A percentile compares a stretch with the other conserved stretches of the same genome.
Conservation (phyloP, 768 basidiomycete species). For the Rhizopogon vesiculosus region DNA sequence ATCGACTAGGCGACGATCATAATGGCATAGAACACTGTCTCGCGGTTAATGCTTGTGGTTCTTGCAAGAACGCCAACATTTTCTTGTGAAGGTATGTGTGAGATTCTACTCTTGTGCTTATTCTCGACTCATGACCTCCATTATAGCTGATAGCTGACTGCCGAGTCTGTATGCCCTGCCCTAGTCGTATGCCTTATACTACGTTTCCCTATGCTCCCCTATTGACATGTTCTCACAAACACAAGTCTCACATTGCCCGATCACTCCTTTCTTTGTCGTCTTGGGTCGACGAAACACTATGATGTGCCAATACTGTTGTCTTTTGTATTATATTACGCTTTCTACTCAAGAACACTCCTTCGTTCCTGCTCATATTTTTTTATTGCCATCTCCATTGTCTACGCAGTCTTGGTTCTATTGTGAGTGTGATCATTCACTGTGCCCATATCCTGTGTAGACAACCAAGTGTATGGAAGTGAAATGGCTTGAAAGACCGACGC, state of each 20-base stretch:
- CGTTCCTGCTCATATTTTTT: constrained; percentile 16
- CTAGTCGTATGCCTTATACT: constrained; percentile 16
- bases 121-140: not conserved
- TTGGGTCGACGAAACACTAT: constrained; percentile 9
- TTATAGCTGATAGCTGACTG: not conserved
- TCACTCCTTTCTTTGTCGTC: not conserved
- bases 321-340: constrained; percentile 22
- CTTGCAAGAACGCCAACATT: constrained; percentile 19
- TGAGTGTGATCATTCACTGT: no score
- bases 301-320: constrained; percentile 23
- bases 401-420: no score
- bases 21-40: constrained; percentile 14
- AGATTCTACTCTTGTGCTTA: constrained; percentile 2
- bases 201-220: not conserved
- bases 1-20: constrained; percentile 43
- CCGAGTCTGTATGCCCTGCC: constrained; percentile 7
- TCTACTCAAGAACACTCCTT: constrained; percentile 7
- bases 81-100: constrained; percentile 21
- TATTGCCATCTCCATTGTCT: constrained; percentile 16
- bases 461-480: no score
- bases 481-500: no score
- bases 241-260: not conserved
- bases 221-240: constrained; percentile 8
- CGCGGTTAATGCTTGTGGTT: constrained; percentile 24
- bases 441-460: no score